Evolutionary conservation across 768 basidiomycete genomes (phyloP), one percentile per base, ranked within the genome.

Genomic region (Leccinum longicurvipes): DNA sequence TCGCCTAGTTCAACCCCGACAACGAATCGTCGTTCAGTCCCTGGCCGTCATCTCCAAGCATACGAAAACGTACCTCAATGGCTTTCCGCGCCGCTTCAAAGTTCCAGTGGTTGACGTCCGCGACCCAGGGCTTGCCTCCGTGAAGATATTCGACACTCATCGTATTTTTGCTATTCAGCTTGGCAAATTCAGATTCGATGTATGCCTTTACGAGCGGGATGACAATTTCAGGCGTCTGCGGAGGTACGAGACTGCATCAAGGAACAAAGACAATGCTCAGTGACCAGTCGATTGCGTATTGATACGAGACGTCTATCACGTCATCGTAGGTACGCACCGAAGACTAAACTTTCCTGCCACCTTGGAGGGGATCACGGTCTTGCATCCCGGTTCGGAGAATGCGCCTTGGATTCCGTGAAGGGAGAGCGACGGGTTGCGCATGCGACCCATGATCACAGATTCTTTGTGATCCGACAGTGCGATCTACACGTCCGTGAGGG

Each of bases 351-450:
- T 97, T 44, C 94, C 94, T 32, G 81, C 71, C 10, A 89, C 91
- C 56, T 86, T 85, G 29, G 93, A 92, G 0, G 95, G 95, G 55
- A 98, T 98, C 65, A 98, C 95, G 0, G 95, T 98, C 82, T 93
- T 93, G 19, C 80, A 83, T 3, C 91, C 92, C 0, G 82, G 79
- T 0, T 83, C 85, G 53, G 82, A 91, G 77, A 95, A 97, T 2
- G 94, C 96, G 48, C 95, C 94, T 72, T 97, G 91, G 64, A 98
- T 95, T 11, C 96, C 96, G 69, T 98, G 95, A 24, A 98, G 74
- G 3, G 92, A 94, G 58, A 98, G 80, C 55, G 87, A 89, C 2
- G 95, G 91, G 63, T 82, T 77, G 31, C 93, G 84, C 95, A 98
- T 98, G 62, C 93, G 85, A 36, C 90, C 92, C 94, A 96, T 98